phyloP scores from a whole-genome alignment of 73 alveolate species.

The Diophrys appendiculata region DNA sequence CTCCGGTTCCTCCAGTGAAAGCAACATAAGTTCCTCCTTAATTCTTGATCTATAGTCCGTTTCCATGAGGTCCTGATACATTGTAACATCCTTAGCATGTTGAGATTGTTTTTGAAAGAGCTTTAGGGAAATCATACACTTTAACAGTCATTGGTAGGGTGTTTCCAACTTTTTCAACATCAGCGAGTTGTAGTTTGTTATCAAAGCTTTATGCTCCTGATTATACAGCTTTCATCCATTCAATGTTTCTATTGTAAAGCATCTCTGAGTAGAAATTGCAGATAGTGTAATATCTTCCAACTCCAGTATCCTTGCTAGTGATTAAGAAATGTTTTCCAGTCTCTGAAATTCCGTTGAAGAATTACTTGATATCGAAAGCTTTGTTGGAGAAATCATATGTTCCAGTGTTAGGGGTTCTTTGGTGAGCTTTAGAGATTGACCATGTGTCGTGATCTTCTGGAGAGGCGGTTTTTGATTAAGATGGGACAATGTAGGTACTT shows the following conservation, averaged over 20 bases:
- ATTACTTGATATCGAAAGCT: too few species aligned
- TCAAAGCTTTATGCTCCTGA: background rate
- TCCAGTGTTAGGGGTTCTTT: background rate
- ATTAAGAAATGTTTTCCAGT: constrained; percentile 8
- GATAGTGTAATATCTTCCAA: background rate
- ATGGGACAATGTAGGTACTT: background rate
- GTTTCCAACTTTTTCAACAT: background rate
- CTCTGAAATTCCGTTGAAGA: background rate
- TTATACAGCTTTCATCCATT: background rate
- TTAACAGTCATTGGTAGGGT: background rate
- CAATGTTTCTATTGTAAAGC: background rate
- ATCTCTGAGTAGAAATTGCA: background rate
- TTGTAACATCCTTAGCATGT: constrained; percentile 1
- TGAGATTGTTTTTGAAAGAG: background rate
- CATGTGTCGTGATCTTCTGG: background rate
- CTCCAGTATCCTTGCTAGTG: background rate
- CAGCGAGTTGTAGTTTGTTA: background rate
- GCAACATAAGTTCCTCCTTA: constrained; percentile 20
- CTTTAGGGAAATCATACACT: background rate
- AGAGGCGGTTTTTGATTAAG: background rate
- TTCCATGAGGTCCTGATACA: constrained; percentile 41
- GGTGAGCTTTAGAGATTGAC: background rate
- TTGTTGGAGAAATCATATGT: background rate
- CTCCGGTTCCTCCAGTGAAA: constrained; percentile 47
- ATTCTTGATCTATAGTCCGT: constrained; percentile 33